Evolutionary conservation across 345 rosid species (phyloP).

Genomic region (Toxicodendron radicans): DNA sequence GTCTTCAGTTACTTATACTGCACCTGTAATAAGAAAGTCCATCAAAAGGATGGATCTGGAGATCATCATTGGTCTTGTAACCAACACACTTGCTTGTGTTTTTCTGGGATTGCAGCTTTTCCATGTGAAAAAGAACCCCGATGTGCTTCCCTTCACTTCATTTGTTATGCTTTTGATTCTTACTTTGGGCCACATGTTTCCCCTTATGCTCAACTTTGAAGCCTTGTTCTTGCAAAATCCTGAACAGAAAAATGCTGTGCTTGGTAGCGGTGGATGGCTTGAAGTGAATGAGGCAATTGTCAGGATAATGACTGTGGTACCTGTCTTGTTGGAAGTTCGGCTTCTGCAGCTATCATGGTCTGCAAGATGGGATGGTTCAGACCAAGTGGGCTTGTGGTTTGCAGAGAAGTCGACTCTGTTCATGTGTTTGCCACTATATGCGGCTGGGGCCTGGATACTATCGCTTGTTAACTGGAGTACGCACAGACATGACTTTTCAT

Average conservation of each 20-base stretch:
- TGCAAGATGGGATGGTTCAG: constrained; percentile 26
- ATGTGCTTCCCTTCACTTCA: constrained; percentile 40
- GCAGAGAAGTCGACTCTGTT: constrained; percentile 41
- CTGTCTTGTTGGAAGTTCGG: constrained; percentile 44
- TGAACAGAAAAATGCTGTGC: constrained; percentile 10
- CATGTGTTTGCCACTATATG: constrained; percentile 33
- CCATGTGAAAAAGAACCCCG: constrained; percentile 39
- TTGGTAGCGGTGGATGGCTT: constrained; percentile 36
- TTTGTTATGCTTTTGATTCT: constrained; percentile 47
- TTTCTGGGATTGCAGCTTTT: constrained; percentile 39
- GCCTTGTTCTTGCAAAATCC: no score
- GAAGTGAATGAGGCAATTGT: constrained; percentile 43
- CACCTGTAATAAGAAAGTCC: constrained; percentile 14
- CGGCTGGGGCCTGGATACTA: constrained; percentile 38
- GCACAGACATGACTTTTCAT: no score
- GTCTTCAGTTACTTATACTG: constrained; percentile 25
- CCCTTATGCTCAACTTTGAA: constrained; percentile 45
- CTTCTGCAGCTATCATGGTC: constrained; percentile 45
- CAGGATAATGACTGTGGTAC: constrained; percentile 43
- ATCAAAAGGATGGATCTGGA: constrained; percentile 51
- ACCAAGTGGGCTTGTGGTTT: constrained; percentile 27
- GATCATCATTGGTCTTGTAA: constrained; percentile 38
- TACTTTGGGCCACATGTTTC: constrained; percentile 40
- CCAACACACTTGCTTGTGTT: constrained; percentile 41
- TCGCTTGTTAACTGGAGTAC: constrained; percentile 24